Conservation (phyloP, 768 basidiomycete genomes). For the Dacryopinax primogenitus region DNA sequence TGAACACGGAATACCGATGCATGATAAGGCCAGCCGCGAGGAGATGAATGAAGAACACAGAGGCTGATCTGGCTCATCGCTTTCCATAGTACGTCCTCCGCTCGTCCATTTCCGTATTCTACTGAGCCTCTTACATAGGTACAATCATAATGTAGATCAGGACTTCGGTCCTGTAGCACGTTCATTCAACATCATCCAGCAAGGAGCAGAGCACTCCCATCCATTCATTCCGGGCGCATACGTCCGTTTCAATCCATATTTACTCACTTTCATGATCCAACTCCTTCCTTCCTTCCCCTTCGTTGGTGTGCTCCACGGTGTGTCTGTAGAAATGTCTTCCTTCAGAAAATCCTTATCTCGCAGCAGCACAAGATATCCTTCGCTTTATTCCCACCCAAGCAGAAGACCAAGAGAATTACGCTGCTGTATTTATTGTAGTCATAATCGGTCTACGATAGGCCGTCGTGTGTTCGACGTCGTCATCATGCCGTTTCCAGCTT, state of each 20-base stretch:
- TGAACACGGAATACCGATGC: neutral
- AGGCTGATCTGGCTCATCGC: neutral
- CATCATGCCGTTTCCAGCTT: too few species aligned
- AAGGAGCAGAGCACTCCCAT: constrained; percentile 8
- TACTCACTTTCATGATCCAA: neutral
- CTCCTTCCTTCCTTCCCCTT: neutral
- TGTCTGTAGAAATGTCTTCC: neutral
- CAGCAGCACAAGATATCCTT: neutral
- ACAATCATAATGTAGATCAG: neutral
- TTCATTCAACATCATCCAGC: neutral
- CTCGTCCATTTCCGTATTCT: neutral
- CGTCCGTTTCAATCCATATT: neutral
- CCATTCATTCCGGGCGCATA: neutral
- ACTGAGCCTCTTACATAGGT: neutral
- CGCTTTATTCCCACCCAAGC: neutral
- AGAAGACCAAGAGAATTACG: too few species aligned
- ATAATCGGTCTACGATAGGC: neutral
- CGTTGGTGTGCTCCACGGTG: neutral
- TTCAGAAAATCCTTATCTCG: neutral
- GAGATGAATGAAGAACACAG: neutral
- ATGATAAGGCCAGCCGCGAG: neutral
- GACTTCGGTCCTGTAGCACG: neutral
- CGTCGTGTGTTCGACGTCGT: neutral
- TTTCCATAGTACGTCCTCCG: neutral
- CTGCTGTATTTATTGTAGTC: constrained; percentile 1